A percentile compares a stretch with the other conserved stretches of the same genome.
These are phyloP conservation scores for Magnaporthales sp. DNA, from an alignment of 2,329 filamentous ascomycete genomes.

Conservation along the genomic window DNA sequence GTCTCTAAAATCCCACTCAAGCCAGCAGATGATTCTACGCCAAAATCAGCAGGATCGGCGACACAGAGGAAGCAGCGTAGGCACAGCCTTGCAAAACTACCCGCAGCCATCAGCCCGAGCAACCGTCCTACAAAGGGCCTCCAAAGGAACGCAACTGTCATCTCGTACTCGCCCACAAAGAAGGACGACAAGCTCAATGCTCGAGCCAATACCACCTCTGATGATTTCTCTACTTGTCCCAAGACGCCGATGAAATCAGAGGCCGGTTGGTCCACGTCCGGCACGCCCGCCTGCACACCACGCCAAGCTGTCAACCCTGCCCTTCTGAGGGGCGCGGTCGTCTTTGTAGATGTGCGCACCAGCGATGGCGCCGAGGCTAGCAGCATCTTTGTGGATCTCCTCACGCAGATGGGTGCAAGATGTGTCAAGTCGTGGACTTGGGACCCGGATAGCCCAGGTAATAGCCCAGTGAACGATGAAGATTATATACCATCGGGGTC, in stretches of 20 bases:
- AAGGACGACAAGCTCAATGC: conserved; percentile 13
- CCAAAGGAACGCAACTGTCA: conserved; percentile 40
- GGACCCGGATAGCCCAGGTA: conserved; percentile 40
- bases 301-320: conserved; percentile 41
- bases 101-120: conserved; percentile 29
- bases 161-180: conserved; percentile 45
- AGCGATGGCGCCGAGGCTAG: conserved; percentile 74
- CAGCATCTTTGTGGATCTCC: conserved; percentile 66
- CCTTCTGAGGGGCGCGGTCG: conserved; percentile 61
- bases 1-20: conserved; percentile 72
- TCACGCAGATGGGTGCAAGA: conserved; percentile 72
- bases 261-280: conserved; percentile 40
- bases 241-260: conserved; percentile 40
- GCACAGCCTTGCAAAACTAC: conserved; percentile 39
- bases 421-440: conserved; percentile 71
- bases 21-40: conserved; percentile 50
- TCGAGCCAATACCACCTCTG: not conserved
- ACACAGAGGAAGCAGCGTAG: conserved; percentile 33
- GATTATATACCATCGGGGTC: conserved; percentile 12
- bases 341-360: conserved; percentile 78
- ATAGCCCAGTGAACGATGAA: conserved; percentile 8
- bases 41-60: conserved; percentile 24
- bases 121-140: conserved; percentile 18
- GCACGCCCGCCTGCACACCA: conserved; percentile 48
- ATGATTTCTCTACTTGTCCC: conserved; percentile 18